phyloP scores from a whole-genome alignment of 148 eudicot genomes.

The Rhododendron kiyosumense region DNA sequence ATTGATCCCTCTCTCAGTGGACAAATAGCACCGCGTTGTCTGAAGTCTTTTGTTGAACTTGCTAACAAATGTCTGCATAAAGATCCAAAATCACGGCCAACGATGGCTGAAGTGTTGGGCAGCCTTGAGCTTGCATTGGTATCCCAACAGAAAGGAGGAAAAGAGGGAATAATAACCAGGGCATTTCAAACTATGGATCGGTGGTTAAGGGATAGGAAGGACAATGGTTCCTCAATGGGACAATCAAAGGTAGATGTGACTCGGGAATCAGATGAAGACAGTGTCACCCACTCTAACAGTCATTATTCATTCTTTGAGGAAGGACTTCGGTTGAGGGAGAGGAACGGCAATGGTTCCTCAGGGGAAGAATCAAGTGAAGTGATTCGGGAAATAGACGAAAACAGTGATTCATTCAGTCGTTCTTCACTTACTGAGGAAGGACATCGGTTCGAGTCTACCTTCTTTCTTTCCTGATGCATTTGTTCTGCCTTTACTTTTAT shows the following conservation, averaged over 20 bases:
- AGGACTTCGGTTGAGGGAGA: neutral
- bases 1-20: too few species aligned
- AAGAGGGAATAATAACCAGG: neutral
- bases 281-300: too few species aligned
- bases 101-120: neutral
- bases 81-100: neutral
- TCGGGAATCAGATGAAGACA: too few species aligned
- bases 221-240: neutral
- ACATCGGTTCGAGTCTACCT: neutral
- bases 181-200: neutral
- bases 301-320: neutral
- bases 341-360: neutral
- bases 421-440: neutral
- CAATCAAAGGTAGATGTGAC: too few species aligned
- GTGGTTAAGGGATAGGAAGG: neutral
- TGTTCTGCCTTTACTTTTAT: neutral
- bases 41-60: too few species aligned
- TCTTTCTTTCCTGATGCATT: neutral
- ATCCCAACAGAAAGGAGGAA: neutral
- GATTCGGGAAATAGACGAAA: neutral
- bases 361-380: neutral
- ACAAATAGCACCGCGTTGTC: too few species aligned
- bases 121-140: neutral
- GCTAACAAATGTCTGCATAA: too few species aligned
- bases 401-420: neutral